Evolutionary conservation across 768 basidiomycete genomes (phyloP).

Genomic region (Mycena belliarum): DNA sequence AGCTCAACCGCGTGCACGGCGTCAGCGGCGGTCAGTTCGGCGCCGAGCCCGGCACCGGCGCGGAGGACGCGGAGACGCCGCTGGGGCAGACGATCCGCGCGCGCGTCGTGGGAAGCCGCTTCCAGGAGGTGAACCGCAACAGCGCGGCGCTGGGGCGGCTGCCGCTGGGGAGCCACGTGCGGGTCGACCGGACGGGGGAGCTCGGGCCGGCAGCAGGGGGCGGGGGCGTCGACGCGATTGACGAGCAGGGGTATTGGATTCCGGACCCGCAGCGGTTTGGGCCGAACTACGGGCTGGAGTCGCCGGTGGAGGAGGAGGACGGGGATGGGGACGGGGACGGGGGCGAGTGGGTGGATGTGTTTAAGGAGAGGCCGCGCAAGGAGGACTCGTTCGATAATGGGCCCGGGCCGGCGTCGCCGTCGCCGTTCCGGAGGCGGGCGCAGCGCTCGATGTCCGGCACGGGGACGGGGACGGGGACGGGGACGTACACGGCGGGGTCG

Average conservation of each 20-base stretch:
- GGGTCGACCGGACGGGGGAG: slow-evolving; percentile 52
- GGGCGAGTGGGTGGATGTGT: slow-evolving; percentile 28
- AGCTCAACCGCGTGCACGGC: slow-evolving; percentile 61
- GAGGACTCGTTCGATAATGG: slow-evolving; percentile 20
- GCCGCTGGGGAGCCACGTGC: slow-evolving; percentile 59
- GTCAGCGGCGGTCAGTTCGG: slow-evolving; percentile 61
- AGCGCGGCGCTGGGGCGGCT: slow-evolving; percentile 58
- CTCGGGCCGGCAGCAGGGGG: slow-evolving; percentile 43
- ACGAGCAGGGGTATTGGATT: slow-evolving; percentile 39
- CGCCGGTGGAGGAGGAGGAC: slow-evolving; percentile 28
- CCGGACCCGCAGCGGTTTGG: slow-evolving; percentile 57
- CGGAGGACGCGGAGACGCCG: slow-evolving; percentile 35
- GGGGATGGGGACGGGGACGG: too few relatives aligned
- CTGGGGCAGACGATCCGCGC: slow-evolving; percentile 62
- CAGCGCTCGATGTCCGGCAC: background rate
- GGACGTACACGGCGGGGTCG: background rate
- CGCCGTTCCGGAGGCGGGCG: slow-evolving; percentile 9
- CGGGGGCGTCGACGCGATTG: background rate
- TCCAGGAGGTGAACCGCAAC: slow-evolving; percentile 70
- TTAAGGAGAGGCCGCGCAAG: slow-evolving; percentile 13
- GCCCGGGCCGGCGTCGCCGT: slow-evolving; percentile 15
- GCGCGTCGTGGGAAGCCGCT: slow-evolving; percentile 65
- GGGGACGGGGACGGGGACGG: too few relatives aligned
- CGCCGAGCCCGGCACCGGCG: slow-evolving; percentile 11
- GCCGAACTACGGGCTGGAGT: slow-evolving; percentile 48